Evolutionary conservation across 2,329 filamentous ascomycete genomes (phyloP).

Genomic region (Aspergillus sergii): DNA sequence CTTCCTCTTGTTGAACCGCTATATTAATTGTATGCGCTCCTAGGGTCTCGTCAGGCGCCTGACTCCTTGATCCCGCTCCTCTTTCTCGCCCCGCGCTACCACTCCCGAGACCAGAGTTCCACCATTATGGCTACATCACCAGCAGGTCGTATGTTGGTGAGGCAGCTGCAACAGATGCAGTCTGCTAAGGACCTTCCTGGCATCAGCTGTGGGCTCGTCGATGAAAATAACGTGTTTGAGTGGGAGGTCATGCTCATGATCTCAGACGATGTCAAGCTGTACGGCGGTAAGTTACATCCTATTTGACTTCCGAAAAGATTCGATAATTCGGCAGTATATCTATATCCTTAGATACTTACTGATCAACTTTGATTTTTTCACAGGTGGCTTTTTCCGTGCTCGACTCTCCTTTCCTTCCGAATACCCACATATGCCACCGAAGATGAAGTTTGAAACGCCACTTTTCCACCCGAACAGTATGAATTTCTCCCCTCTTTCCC

Average conservation of each 20-base stretch:
- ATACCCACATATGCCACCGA: conserved; percentile 87
- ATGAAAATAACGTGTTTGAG: conserved; percentile 80
- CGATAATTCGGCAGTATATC: not conserved
- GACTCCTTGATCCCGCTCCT: not conserved
- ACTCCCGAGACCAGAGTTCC: not conserved
- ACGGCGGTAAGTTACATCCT: conserved; percentile 69
- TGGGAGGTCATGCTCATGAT: conserved; percentile 99
- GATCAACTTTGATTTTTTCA: not conserved
- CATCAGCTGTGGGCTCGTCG: conserved; percentile 87
- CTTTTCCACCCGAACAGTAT: conserved; percentile 90
- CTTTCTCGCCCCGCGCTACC: conserved; percentile 2
- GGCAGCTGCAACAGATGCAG: conserved; percentile 94
- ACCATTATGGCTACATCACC: conserved; percentile 46
- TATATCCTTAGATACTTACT: not conserved
- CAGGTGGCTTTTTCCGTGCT: conserved; percentile 91
- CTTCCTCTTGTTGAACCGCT: not conserved
- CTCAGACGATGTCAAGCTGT: conserved; percentile 88
- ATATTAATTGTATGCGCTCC: not conserved
- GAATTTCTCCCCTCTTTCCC: conserved; percentile 25
- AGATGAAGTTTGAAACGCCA: conserved; percentile 81
- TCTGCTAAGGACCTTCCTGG: conserved; percentile 87
- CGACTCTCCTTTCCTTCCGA: conserved; percentile 78
- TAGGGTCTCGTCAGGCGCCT: not conserved
- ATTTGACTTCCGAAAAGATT: not conserved
- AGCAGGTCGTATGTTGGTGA: conserved; percentile 66